Evolutionary conservation across 176 grass and related monocot genomes (phyloP), one percentile per base, ranked within the genome.

Genomic region (Rhynchospora tenuis): DNA sequence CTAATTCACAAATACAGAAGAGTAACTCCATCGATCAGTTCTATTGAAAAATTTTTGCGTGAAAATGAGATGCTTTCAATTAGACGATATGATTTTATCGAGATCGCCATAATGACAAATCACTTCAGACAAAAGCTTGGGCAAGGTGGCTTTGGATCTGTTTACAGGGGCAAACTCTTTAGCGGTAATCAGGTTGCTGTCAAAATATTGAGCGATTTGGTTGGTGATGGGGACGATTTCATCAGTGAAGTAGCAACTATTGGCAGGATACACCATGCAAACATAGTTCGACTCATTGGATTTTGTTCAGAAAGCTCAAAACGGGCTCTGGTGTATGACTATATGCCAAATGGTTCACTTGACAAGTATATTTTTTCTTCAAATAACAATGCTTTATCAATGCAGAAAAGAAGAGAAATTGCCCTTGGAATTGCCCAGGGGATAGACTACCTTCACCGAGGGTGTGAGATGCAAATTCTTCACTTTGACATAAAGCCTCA

Each of bases 401-500:
- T 87, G 85, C 74, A 90, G 31, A 78, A 45, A 24, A 42, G 88
- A n/a, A 84, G 85, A 0, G 88, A 92, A 31, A 87, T 95, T 28
- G 90, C 93, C 3, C 1, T 9, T 0, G 93, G 90, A 31, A 68
- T 92, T 50, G 84, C 93, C 3, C 67, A 86, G 16, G 93, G 93
- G 2, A 81, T 95, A 0, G 90, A 95, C 58, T 95, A 95, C 86
- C 68, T 95, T 42, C 93, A 95, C 33, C 86, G 86, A 1, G 89
- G 91, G 0, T 93, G 89, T 78, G 84, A 45, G 78, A 95, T 87
- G 0, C 86, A 89, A 17, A 95, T 95, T 65, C 82, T 95, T 33
- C 93, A 95, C 84, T 95, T 95, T 27, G 93, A 95, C 50, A 92
- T 95, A 44, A 94, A 94, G 56, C 90, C 90, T 10, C 90, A 92